A percentile compares a stretch with the other conserved stretches of the same genome.
Evolutionary conservation across 108 stramenopile species (phyloP).

Genomic region (Fistulifera solaris): DNA sequence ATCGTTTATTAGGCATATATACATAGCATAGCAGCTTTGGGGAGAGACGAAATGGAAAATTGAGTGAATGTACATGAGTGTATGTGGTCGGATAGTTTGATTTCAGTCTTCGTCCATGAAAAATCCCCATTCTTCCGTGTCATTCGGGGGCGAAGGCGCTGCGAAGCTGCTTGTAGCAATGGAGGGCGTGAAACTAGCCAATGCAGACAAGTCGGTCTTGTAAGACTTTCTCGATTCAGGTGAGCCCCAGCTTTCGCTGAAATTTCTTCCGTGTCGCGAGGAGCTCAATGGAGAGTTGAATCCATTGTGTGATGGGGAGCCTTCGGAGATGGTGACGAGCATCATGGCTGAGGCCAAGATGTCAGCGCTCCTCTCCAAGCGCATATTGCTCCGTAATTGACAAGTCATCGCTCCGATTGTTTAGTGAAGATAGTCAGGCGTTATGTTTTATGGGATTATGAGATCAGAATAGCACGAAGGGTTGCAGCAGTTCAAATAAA

Average conservation of each 20-base stretch:
- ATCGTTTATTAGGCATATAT: too few relatives aligned
- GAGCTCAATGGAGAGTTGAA: not conserved
- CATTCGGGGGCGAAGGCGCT: too few relatives aligned
- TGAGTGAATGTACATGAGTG: too few relatives aligned
- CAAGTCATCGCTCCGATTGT: not conserved
- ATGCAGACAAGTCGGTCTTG: slow-evolving; percentile 1
- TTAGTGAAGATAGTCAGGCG: not conserved
- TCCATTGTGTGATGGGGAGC: not conserved
- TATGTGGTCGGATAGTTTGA: too few relatives aligned
- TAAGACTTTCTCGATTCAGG: not conserved
- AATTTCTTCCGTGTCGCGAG: not conserved
- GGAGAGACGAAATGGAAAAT: too few relatives aligned
- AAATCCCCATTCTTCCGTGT: too few relatives aligned
- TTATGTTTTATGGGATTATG: too few relatives aligned
- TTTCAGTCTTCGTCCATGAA: too few relatives aligned
- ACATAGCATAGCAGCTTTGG: too few relatives aligned
- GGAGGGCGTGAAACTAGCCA: not conserved
- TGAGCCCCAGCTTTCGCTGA: not conserved
- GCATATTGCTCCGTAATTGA: not conserved
- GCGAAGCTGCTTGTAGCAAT: too few relatives aligned
- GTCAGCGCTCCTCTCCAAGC: not conserved
- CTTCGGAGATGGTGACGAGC: slow-evolving; percentile 3
- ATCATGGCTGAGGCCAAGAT: not conserved
- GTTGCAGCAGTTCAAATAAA: too few relatives aligned
- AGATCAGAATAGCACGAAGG: too few relatives aligned